Conservation (phyloP, 805 yeast genomes). For the Metschnikowia kofuensis region DNA sequence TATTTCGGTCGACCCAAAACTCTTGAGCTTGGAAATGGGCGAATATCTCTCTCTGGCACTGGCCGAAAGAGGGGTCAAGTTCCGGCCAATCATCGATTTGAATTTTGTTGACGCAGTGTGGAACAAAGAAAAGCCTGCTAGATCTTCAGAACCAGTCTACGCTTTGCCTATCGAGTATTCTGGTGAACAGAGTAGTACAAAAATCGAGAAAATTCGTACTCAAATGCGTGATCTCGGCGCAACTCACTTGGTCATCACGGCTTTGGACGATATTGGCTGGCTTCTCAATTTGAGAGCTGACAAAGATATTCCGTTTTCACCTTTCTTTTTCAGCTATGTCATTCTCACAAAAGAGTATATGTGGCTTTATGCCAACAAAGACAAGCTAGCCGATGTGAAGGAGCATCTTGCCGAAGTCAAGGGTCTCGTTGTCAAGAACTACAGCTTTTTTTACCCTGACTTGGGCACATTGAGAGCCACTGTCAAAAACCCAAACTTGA, state of each 20-base stretch:
- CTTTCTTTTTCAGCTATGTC: slow-evolving; percentile 77
- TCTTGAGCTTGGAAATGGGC: slow-evolving; percentile 54
- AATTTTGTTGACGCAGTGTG: slow-evolving; percentile 40
- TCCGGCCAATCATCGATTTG: slow-evolving; percentile 27
- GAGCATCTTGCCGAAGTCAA: slow-evolving; percentile 26
- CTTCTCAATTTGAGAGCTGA: slow-evolving; percentile 76
- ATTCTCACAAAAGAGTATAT: slow-evolving; percentile 35
- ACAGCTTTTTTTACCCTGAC: slow-evolving; percentile 58
- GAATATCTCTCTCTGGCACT: slow-evolving; percentile 32
- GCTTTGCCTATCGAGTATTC: slow-evolving; percentile 28
- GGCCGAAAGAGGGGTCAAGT: slow-evolving; percentile 23
- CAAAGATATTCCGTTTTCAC: slow-evolving; percentile 76
- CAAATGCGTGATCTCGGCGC: slow-evolving; percentile 26
- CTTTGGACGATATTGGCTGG: slow-evolving; percentile 92
- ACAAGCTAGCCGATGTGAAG: slow-evolving; percentile 36
- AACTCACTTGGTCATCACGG: slow-evolving; percentile 52
- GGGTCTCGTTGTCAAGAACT: slow-evolving; percentile 44
- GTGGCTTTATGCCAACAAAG: slow-evolving; percentile 52
- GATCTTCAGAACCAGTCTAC: slow-evolving; percentile 35
- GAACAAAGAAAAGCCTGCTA: slow-evolving; percentile 33
- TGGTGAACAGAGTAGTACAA: slow-evolving; percentile 32
- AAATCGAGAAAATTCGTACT: slow-evolving; percentile 28
- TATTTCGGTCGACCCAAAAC: slow-evolving; percentile 81
- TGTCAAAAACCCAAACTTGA: slow-evolving; percentile 12
- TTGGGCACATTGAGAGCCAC: slow-evolving; percentile 31